Conservation (phyloP, 495 filamentous ascomycete genomes). For the Penicillium fimorum region DNA sequence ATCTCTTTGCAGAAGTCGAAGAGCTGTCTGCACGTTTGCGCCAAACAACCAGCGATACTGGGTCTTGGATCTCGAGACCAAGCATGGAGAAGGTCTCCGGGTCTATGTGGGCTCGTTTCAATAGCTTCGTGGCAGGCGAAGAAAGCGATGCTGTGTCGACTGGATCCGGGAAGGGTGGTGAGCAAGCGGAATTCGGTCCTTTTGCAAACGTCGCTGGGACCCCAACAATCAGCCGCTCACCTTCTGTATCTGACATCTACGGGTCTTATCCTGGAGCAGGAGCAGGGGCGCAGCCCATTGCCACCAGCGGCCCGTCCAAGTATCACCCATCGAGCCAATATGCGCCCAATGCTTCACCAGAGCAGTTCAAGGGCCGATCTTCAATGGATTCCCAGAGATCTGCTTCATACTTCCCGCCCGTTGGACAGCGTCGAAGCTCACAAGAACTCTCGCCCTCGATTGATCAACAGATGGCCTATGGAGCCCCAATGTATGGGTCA, state of each 20-base stretch:
- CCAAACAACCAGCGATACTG: slow-evolving; percentile 73
- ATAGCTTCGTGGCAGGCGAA: slow-evolving; percentile 90
- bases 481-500: slow-evolving; percentile 34
- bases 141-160: slow-evolving; percentile 65
- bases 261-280: slow-evolving; percentile 49
- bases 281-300: slow-evolving; percentile 34
- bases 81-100: slow-evolving; percentile 93
- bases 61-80: slow-evolving; percentile 84
- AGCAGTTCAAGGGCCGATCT: slow-evolving; percentile 44
- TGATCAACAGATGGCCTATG: slow-evolving; percentile 35
- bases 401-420: slow-evolving; percentile 28
- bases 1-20: slow-evolving; percentile 72
- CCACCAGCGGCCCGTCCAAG: slow-evolving; percentile 52
- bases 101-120: slow-evolving; percentile 85
- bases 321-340: slow-evolving; percentile 61
- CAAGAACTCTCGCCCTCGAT: slow-evolving; percentile 39
- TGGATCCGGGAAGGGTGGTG: slow-evolving; percentile 55
- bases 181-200: slow-evolving; percentile 61
- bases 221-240: slow-evolving; percentile 77
- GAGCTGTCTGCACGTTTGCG: slow-evolving; percentile 79
- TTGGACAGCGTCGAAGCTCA: slow-evolving; percentile 41
- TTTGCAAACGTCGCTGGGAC: slow-evolving; percentile 80
- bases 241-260: slow-evolving; percentile 76
- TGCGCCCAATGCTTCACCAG: slow-evolving; percentile 48
- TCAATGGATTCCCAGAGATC: slow-evolving; percentile 51